phyloP scores from a whole-genome alignment of 2,329 filamentous ascomycete genomes.

The Rugonectria rugulosa region DNA sequence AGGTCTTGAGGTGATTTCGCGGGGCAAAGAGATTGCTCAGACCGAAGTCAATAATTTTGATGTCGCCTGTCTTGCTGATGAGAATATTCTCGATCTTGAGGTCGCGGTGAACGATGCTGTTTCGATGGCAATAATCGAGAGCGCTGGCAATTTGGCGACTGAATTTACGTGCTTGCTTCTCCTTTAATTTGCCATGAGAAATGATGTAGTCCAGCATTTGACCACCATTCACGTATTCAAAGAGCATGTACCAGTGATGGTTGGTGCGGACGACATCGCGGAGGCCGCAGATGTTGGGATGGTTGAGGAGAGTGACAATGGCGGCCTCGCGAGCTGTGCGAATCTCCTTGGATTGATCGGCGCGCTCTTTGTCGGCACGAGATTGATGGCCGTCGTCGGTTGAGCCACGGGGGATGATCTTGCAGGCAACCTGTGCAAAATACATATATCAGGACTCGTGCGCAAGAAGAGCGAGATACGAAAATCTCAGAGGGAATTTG shows the following conservation, averaged over 20 bases:
- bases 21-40: constrained; percentile 96
- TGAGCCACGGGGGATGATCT: constrained; percentile 92
- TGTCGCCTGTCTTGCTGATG: constrained; percentile 98
- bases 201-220: constrained; percentile 99
- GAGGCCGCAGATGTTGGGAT: constrained; percentile 96
- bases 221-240: constrained; percentile 97
- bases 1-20: constrained; percentile 86
- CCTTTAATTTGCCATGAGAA: constrained; percentile 94
- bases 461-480: constrained; percentile 7
- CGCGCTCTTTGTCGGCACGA: constrained; percentile 80
- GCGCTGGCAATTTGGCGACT: constrained; percentile 96
- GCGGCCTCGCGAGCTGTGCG: constrained; percentile 94
- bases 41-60: constrained; percentile 99
- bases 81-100: constrained; percentile 99
- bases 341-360: constrained; percentile 96
- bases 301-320: constrained; percentile 92
- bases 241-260: constrained; percentile 99
- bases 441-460: constrained; percentile 25
- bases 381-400: constrained; percentile 82
- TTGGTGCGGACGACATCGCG: constrained; percentile 94
- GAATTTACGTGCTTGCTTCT: constrained; percentile 98
- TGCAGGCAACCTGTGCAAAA: constrained; percentile 77
- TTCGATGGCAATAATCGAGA: constrained; percentile 95
- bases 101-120: constrained; percentile 97
- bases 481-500: background rate